Evolutionary conservation across 2,329 filamentous ascomycete species (phyloP).

Genomic region (Penicillium sp.): DNA sequence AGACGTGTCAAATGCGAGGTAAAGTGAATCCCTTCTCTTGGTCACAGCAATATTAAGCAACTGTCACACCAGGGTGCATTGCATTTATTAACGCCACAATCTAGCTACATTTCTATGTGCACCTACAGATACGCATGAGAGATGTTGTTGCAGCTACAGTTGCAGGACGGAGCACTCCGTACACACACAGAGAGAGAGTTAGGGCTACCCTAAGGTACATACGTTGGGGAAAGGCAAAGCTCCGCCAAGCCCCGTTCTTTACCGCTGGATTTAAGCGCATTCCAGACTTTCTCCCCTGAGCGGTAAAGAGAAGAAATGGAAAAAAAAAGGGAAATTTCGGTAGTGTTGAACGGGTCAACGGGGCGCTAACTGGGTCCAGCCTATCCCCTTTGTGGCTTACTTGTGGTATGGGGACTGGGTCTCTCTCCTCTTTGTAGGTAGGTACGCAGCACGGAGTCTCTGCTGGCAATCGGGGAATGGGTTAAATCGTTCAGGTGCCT

Average conservation of each 20-base stretch:
- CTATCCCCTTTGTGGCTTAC: not conserved
- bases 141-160: not conserved
- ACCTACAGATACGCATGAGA: not conserved
- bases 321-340: slow-evolving; percentile 7
- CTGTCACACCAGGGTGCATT: slow-evolving; percentile 1
- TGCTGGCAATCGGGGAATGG: not conserved
- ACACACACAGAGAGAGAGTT: not conserved
- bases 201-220: too few species aligned
- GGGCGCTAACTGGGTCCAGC: not conserved
- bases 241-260: slow-evolving; percentile 26
- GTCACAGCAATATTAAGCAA: slow-evolving; percentile 9
- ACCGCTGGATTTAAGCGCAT: slow-evolving; percentile 27
- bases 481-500: not conserved
- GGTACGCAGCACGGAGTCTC: too few species aligned
- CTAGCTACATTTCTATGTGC: not conserved
- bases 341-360: not conserved
- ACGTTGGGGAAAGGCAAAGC: not conserved
- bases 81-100: not conserved
- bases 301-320: slow-evolving; percentile 10
- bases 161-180: too few species aligned
- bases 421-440: not conserved
- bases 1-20: slow-evolving; percentile 26
- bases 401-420: not conserved
- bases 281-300: slow-evolving; percentile 29
- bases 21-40: slow-evolving; percentile 6